Percentiles rank a stretch among this genome's conserved stretches.
Evolutionary conservation across 495 filamentous ascomycete species (phyloP).

Genomic region (Sordaria brevicollis): DNA sequence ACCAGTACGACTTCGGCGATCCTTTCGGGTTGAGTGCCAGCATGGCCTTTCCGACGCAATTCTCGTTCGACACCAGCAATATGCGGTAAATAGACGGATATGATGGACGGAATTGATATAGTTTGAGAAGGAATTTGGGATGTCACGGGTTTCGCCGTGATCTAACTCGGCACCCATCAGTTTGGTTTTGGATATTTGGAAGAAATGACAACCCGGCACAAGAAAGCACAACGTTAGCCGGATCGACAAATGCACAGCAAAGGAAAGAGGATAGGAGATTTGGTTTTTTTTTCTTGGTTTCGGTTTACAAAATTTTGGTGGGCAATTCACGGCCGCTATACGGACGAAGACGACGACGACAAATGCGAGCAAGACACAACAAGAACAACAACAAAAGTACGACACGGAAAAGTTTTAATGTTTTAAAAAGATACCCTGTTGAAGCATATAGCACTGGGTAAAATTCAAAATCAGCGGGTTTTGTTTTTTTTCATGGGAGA

Average conservation of each 20-base stretch:
- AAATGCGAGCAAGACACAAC: background rate
- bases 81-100: conserved; percentile 30
- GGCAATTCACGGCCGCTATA: background rate
- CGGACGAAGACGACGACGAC: background rate
- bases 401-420: background rate
- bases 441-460: background rate
- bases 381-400: background rate
- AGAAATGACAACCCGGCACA: background rate
- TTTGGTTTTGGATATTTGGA: background rate
- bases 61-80: conserved; percentile 64
- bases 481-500: background rate
- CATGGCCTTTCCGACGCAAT: conserved; percentile 89
- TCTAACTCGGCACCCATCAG: background rate
- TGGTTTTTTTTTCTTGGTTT: too few species aligned
- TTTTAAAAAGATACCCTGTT: background rate
- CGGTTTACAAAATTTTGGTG: background rate
- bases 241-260: background rate
- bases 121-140: background rate
- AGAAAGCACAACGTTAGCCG: background rate
- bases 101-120: background rate
- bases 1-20: conserved; percentile 69
- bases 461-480: background rate
- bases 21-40: conserved; percentile 84
- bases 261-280: background rate
- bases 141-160: background rate